Conservation (phyloP, 768 basidiomycete genomes). For the Leccinellum luteum region DNA sequence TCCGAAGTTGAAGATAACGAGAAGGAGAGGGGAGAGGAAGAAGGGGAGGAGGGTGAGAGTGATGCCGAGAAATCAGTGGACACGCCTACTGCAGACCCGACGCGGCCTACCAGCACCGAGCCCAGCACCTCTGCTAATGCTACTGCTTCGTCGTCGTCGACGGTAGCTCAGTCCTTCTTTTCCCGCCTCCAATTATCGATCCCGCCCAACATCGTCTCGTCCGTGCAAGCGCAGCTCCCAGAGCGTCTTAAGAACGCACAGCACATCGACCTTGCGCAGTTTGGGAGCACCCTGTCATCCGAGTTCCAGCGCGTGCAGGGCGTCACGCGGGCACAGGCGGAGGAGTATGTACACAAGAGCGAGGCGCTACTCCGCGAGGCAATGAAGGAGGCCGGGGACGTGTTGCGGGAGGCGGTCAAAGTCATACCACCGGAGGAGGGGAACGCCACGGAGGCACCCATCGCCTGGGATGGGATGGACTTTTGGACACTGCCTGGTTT, state of each 20-base stretch:
- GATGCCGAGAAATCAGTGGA: conserved; percentile 27
- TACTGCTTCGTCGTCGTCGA: conserved; percentile 11
- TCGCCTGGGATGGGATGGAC: conserved; percentile 84
- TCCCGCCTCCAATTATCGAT: conserved; percentile 70
- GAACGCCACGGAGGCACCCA: conserved; percentile 25
- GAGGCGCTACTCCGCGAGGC: conserved; percentile 63
- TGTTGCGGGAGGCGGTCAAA: conserved; percentile 86
- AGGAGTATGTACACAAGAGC: conserved; percentile 80
- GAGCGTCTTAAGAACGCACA: conserved; percentile 62
- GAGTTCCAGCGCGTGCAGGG: conserved; percentile 78
- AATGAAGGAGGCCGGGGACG: conserved; percentile 78
- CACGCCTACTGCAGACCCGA: conserved; percentile 23
- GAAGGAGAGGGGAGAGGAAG: conserved; percentile 17
- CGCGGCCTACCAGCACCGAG: conserved; percentile 19
- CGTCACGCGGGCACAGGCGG: conserved; percentile 70
- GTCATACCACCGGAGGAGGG: conserved; percentile 84
- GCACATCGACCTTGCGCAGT: conserved; percentile 64
- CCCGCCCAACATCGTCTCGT: conserved; percentile 69
- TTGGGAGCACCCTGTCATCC: conserved; percentile 58
- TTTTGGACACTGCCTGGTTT: conserved; percentile 71
- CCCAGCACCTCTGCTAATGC: not conserved
- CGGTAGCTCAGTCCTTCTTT: conserved; percentile 49
- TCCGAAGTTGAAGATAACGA: conserved; percentile 3
- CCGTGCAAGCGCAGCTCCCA: conserved; percentile 66
- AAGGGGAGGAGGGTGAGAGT: conserved; percentile 23